Evolutionary conservation across 2,329 filamentous ascomycete species (phyloP), one percentile per base, ranked within the genome.

Genomic region (Corniculantispora saksenae): DNA sequence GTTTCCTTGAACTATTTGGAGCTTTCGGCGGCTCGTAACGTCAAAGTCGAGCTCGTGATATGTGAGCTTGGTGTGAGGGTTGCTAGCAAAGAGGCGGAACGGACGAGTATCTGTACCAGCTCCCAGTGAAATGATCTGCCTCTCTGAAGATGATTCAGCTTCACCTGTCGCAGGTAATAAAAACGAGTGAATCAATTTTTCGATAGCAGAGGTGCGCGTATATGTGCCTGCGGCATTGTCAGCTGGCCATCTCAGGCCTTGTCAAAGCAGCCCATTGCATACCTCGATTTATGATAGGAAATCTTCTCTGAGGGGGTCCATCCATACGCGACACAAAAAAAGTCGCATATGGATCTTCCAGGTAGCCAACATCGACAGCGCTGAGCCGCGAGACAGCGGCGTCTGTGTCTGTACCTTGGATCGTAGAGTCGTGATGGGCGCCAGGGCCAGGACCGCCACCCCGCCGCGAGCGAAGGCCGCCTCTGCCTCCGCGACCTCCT

Each of bases 1-100:
- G 0, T 83, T 81, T 27, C 83, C 80, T 70, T 85, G 77, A 8
- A 84, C 78, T 3, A 79, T 79, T 61, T 77, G 77, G 51, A 91
- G 83, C 77, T 94, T 97, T 50, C 84, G 83, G 3, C 80, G 74
- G n/a, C 88, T 89, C 63, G 94, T 93, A 25, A 84, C 78, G 0
- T 91, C 84, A 72, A 98, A 98, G 77, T 99, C 95, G 64, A 99
- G 82, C 76, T 99, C 95, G 76, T 98, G 94, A 76, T 98, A 99
- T 65, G 90, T 75, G 21, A 97, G 76, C 15, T 72, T 64, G 6
- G 72, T 68, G 25, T 68, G 65, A 8, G 66, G 61, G 0, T 80
- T 75, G 19, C 79, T 75, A 10, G 85, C 78, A 66, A 91, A 84
- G 1, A 97, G 80, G 23, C 92, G 89, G 73, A 97, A 93, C 66